Evolutionary conservation across 768 basidiomycete genomes (phyloP).

Genomic region (Piloderma croceum): DNA sequence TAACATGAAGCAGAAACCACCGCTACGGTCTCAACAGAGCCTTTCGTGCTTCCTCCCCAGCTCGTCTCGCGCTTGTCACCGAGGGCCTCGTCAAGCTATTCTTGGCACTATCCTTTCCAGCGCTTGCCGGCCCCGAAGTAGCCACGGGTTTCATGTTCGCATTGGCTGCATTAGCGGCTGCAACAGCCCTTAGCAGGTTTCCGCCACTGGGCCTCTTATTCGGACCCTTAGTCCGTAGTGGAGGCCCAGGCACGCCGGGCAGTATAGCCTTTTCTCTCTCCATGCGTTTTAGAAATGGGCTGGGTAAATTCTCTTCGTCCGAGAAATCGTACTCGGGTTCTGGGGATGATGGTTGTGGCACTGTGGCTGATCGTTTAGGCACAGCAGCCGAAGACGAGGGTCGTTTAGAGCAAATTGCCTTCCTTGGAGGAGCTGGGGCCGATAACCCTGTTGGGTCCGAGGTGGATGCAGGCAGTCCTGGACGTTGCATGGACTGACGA

Average conservation of each 20-base stretch:
- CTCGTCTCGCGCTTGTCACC: constrained; percentile 41
- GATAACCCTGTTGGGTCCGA: constrained; percentile 34
- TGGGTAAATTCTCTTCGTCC: constrained; percentile 82
- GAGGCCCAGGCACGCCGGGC: constrained; percentile 4
- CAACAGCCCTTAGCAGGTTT: constrained; percentile 52
- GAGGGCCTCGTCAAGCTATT: constrained; percentile 32
- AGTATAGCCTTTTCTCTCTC: constrained; percentile 33
- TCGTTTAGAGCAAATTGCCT: constrained; percentile 9
- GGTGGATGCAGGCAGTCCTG: constrained; percentile 32
- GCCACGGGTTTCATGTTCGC: constrained; percentile 18
- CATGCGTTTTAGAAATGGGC: constrained; percentile 67
- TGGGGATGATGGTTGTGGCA: constrained; percentile 23
- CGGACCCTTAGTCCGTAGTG: constrained; percentile 13
- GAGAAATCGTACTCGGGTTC: constrained; percentile 51
- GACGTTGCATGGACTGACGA: constrained; percentile 33
- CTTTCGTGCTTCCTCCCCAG: constrained; percentile 48
- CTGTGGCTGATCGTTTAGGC: constrained; percentile 13
- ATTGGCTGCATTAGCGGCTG: constrained; percentile 48
- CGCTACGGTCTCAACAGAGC: constrained; percentile 33
- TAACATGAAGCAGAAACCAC: background rate
- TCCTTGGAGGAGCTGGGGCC: constrained; percentile 10
- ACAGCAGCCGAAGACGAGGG: constrained; percentile 15
- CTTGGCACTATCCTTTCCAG: constrained; percentile 7
- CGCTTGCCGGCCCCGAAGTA: constrained; percentile 1
- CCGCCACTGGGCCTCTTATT: constrained; percentile 46